Evolutionary conservation across 371 early-diverging fungal species (phyloP), one percentile per base, ranked within the genome.

Genomic region (Lichtheimia ornata): DNA sequence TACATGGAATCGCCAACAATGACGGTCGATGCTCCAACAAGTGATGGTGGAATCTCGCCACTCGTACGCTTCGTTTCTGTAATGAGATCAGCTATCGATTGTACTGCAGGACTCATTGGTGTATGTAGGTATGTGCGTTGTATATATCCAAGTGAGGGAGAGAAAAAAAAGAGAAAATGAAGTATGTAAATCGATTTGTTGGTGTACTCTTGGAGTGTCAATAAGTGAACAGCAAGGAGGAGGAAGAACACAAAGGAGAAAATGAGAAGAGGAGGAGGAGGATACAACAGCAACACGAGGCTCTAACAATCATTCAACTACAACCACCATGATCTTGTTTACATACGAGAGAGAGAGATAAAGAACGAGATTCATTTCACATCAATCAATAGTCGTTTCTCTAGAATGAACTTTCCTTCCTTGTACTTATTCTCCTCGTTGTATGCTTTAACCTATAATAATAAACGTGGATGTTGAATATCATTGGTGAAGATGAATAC

Each of bases 51-150:
- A 22, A 75, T 68, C 27, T 77, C 74, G 15, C 81, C 81, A 1
- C 81, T 82, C 49, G 91, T 91, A 63, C 82, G 77, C 47, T 79
- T 79, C 27, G 83, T 84, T 63, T 86, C 83, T 20, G 90, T 86
- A 12, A 87, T 90, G 64, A 89, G 74, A 76, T 90, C 91, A 41
- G 92, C 85, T 67, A 88, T 79, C 65, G 88, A 87, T 74, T 84
- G 86, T 13, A 82, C 68, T 15, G 71, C 67, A 14, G 75, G 67
- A n/a, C 77, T 69, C 79, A 76, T 81, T 14, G 20, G 47, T 47
- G 47, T n/a, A 5, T 47, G n/a, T n/a, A 3, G 11, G 11, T 45
- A 4, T 45, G 43, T 1, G 22, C 50, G 50, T n/a, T 53, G 1
- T 35, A 12, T 28, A 28, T 53, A 14, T 53, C 24, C n/a, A 53